Percentiles rank a stretch among this genome's conserved stretches.
Conservation (phyloP, 306 rosid genomes). For the Quercus gilva region DNA sequence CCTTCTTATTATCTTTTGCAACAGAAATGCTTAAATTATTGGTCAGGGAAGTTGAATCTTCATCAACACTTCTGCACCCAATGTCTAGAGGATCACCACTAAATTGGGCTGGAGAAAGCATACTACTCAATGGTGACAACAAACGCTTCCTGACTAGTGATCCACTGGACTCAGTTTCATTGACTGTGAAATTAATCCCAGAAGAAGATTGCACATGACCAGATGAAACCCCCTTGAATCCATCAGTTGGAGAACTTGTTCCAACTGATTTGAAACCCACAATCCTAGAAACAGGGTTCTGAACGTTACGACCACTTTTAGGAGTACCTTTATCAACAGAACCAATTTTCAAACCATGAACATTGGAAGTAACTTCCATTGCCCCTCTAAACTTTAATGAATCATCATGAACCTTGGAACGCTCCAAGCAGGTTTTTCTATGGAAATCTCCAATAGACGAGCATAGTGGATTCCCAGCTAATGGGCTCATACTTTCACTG, state of each 20-base stretch:
- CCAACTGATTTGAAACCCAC: conserved; percentile 79
- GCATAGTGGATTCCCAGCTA: conserved; percentile 35
- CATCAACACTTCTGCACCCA: conserved; percentile 41
- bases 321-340: conserved; percentile 46
- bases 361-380: conserved; percentile 59
- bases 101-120: conserved; percentile 70
- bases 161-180: conserved; percentile 46
- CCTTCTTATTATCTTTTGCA: conserved; percentile 80
- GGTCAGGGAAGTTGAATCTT: conserved; percentile 27
- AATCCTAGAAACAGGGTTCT: conserved; percentile 77
- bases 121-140: conserved; percentile 74
- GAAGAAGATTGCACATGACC: conserved; percentile 34
- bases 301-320: conserved; percentile 47
- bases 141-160: conserved; percentile 80
- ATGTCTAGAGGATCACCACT: conserved; percentile 68
- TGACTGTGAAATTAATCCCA: conserved; percentile 25
- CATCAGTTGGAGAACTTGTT: conserved; percentile 47
- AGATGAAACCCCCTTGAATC: conserved; percentile 27
- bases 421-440: conserved; percentile 45
- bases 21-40: conserved; percentile 29
- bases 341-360: conserved; percentile 56
- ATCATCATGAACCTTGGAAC: conserved; percentile 43
- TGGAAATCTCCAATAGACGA: conserved; percentile 59
- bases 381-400: conserved; percentile 43
- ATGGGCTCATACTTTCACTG: conserved; percentile 34